phyloP scores from a whole-genome alignment of 2,329 filamentous ascomycete genomes.

The Sclerotinia nivalis region DNA sequence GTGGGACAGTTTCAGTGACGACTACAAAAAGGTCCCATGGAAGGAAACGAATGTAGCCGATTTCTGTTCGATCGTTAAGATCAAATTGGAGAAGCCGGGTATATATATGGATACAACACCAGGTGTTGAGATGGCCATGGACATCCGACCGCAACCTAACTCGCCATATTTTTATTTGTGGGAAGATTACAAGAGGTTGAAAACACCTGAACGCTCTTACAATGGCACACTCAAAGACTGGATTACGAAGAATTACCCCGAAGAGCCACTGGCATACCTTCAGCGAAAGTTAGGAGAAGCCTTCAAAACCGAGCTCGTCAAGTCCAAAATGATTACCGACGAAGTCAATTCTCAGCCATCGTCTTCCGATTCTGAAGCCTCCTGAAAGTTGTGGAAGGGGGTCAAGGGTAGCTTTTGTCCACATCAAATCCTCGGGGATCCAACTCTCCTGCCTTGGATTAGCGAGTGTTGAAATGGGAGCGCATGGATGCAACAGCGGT shows the following conservation, averaged over 20 bases:
- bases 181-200: conserved; percentile 22
- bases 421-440: not conserved
- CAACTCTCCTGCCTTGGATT: not conserved
- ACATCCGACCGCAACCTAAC: not conserved
- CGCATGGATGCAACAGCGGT: not conserved
- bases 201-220: conserved; percentile 33
- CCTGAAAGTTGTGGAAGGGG: not conserved
- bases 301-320: not conserved
- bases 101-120: conserved; percentile 19
- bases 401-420: not conserved
- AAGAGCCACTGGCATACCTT: not conserved
- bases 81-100: conserved; percentile 21
- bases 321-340: not conserved
- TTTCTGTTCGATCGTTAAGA: not conserved
- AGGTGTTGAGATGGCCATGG: conserved; percentile 15
- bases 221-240: conserved; percentile 34
- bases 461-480: not conserved
- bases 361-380: not conserved
- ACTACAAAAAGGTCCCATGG: not conserved
- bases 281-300: not conserved
- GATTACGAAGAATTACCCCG: conserved; percentile 30
- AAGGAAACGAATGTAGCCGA: not conserved
- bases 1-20: not conserved
- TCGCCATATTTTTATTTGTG: conserved; percentile 16
- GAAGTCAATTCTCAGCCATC: not conserved